Percentiles rank a stretch among this genome's conserved stretches.
Evolutionary conservation across 805 yeast species (phyloP).

Genomic region (Suhomyces faveliae): DNA sequence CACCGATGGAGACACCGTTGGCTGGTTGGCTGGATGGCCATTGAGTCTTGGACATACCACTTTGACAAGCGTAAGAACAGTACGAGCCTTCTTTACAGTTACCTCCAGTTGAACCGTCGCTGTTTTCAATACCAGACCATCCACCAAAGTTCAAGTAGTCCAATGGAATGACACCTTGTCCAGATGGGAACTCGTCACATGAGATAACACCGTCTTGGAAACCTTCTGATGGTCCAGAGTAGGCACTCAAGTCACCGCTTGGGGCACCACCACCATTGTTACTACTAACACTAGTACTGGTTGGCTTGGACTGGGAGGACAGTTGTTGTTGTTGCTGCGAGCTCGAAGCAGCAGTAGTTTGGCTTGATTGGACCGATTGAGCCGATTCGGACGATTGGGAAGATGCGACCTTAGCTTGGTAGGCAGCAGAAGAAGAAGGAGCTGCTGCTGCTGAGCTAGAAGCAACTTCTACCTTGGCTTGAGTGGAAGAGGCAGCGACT

Average conservation of each 20-base stretch:
- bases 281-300: conserved; percentile 28
- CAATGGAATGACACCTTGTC: conserved; percentile 78
- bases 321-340: conserved; percentile 6
- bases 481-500: conserved; percentile 17
- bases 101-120: conserved; percentile 59
- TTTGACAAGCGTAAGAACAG: conserved; percentile 97
- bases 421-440: conserved; percentile 5
- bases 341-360: conserved; percentile 9
- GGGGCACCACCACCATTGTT: conserved; percentile 21
- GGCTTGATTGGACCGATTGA: conserved; percentile 14
- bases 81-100: conserved; percentile 83
- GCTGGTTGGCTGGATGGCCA: conserved; percentile 91
- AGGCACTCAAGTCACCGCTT: conserved; percentile 61
- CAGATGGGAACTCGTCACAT: conserved; percentile 73
- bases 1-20: conserved; percentile 91
- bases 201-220: conserved; percentile 72
- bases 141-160: conserved; percentile 79
- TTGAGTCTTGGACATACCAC: conserved; percentile 99
- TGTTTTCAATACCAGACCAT: conserved; percentile 71
- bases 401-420: conserved; percentile 11
- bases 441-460: conserved; percentile 18
- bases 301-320: conserved; percentile 13
- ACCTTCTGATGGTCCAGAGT: conserved; percentile 51
- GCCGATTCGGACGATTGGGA: too few relatives aligned
- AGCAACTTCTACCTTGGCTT: conserved; percentile 12